These are phyloP conservation scores for Penicillium sp. DNA, from an alignment of 2,329 filamentous ascomycete species.

Conservation along the genomic window DNA sequence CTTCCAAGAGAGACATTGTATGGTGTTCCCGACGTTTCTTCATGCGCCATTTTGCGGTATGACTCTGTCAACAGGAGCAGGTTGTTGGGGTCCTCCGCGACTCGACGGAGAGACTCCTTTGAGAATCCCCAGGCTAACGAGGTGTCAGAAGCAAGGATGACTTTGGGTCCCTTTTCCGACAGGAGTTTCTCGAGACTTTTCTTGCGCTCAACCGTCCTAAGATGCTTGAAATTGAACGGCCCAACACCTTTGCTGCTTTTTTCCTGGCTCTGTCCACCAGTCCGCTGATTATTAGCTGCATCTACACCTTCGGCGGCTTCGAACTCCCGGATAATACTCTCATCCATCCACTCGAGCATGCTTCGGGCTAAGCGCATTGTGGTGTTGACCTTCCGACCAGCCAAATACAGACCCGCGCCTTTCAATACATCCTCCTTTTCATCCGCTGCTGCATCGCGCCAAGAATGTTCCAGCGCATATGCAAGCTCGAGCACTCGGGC, in stretches of 20 bases:
- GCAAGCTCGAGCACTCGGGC: conserved; percentile 90
- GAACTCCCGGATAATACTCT: conserved; percentile 88
- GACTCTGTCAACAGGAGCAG: conserved; percentile 85
- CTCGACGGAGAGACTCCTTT: conserved; percentile 70
- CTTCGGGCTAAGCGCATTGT: conserved; percentile 89
- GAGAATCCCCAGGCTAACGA: conserved; percentile 96
- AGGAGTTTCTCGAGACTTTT: conserved; percentile 75
- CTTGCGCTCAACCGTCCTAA: conserved; percentile 79
- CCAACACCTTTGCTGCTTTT: conserved; percentile 54
- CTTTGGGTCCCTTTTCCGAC: conserved; percentile 56
- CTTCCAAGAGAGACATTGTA: conserved; percentile 63
- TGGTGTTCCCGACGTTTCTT: conserved; percentile 31
- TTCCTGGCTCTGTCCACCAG: conserved; percentile 35
- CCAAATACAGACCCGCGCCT: conserved; percentile 69
- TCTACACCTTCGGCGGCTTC: conserved; percentile 60
- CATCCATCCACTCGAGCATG: conserved; percentile 99
- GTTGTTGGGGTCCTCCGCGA: conserved; percentile 78
- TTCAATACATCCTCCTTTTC: conserved; percentile 55
- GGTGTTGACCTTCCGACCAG: conserved; percentile 80
- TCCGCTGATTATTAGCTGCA: conserved; percentile 37
- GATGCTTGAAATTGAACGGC: conserved; percentile 86
- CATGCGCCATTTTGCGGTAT: conserved; percentile 29
- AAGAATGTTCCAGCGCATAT: conserved; percentile 89
- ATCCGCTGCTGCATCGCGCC: conserved; percentile 66
- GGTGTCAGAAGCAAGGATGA: conserved; percentile 88